Conservation (phyloP, 2,329 filamentous ascomycete species). For the Aspergillus spinulosporus region DNA sequence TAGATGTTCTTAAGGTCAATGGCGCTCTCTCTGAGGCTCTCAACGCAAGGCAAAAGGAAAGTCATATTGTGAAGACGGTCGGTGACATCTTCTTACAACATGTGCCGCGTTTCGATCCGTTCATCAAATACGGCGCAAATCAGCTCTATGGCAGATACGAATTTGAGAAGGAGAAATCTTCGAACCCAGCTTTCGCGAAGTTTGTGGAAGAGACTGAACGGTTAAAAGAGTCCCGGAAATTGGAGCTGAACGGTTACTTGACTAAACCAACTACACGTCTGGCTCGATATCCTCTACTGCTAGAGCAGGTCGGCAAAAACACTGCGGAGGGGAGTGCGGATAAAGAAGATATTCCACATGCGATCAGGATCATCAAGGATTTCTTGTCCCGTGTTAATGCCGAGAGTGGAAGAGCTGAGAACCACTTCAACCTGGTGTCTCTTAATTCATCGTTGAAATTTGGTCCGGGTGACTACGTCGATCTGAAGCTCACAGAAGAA, state of each 20-base stretch:
- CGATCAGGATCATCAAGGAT: conserved; percentile 80
- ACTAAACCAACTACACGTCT: conserved; percentile 96
- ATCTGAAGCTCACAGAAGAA: conserved; percentile 91
- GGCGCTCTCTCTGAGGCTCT: conserved; percentile 83
- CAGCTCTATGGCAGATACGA: conserved; percentile 97
- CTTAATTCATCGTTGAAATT: conserved; percentile 92
- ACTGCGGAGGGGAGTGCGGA: conserved; percentile 87
- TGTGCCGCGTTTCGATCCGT: conserved; percentile 89
- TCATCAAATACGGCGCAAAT: conserved; percentile 93
- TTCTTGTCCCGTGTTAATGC: conserved; percentile 86
- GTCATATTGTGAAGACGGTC: conserved; percentile 81
- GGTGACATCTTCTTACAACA: conserved; percentile 94
- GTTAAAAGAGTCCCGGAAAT: conserved; percentile 91
- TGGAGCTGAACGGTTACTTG: conserved; percentile 95
- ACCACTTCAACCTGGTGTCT: conserved; percentile 91
- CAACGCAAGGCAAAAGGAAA: conserved; percentile 86
- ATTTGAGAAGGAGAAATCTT: conserved; percentile 91
- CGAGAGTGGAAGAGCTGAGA: conserved; percentile 95
- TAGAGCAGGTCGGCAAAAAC: conserved; percentile 90
- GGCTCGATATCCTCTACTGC: conserved; percentile 85
- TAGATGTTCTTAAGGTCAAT: conserved; percentile 92
- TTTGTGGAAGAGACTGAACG: conserved; percentile 97
- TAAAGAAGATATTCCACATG: conserved; percentile 87
- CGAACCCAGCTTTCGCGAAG: conserved; percentile 79
- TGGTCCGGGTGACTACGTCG: conserved; percentile 83